Evolutionary conservation across 2,329 filamentous ascomycete genomes (phyloP).

Genomic region (Alternaria brassicae): DNA sequence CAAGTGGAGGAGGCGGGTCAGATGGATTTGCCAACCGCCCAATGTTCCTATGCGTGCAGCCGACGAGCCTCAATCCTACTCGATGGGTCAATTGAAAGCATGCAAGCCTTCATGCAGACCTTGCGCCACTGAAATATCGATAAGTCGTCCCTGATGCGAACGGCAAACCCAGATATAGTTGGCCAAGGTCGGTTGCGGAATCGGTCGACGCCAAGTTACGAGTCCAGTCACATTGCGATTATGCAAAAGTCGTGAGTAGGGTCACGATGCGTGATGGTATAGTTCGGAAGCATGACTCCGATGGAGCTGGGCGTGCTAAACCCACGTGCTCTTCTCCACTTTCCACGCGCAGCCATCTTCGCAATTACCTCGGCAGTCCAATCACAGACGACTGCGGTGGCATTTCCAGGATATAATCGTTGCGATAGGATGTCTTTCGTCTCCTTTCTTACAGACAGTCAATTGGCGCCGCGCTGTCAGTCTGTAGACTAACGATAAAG

Average conservation of each 20-base stretch:
- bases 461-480: constrained; percentile 5
- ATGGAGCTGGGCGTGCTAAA: neutral
- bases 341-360: neutral
- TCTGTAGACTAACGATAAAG: constrained; percentile 4
- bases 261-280: neutral
- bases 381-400: neutral
- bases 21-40: neutral
- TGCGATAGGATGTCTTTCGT: constrained; percentile 5
- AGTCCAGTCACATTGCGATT: constrained; percentile 1
- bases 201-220: neutral
- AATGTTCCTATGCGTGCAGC: neutral
- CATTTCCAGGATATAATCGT: neutral
- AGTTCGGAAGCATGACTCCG: constrained; percentile 5
- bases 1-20: constrained; percentile 3
- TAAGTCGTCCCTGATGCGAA: neutral
- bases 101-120: constrained; percentile 3
- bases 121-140: neutral
- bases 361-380: constrained; percentile 1
- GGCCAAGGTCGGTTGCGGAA: constrained; percentile 2
- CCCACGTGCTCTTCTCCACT: constrained; percentile 6
- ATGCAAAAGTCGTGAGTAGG: constrained; percentile 1
- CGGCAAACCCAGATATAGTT: neutral
- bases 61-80: neutral
- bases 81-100: neutral
- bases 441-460: neutral